A percentile compares a stretch with the other conserved stretches of the same genome.
Evolutionary conservation across 768 basidiomycete species (phyloP).

Genomic region (Lactarius hatsudake): DNA sequence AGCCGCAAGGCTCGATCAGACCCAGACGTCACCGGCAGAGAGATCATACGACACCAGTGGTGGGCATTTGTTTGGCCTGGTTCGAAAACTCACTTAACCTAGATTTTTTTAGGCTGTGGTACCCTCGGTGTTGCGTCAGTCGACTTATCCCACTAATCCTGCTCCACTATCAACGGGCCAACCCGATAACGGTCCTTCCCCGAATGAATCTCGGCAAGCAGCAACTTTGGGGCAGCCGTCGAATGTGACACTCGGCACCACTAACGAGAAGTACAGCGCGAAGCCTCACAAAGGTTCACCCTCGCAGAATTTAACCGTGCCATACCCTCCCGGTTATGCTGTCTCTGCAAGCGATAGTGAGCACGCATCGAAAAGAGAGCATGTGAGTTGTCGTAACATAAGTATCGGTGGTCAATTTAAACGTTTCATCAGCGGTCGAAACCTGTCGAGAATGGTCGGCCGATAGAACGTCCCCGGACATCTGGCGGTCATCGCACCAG

Average conservation of each 20-base stretch:
- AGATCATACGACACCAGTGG: conserved; percentile 6
- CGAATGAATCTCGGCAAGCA: conserved; percentile 10
- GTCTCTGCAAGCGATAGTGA: conserved; percentile 28
- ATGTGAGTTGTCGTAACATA: conserved; percentile 13
- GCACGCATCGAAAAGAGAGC: conserved; percentile 20
- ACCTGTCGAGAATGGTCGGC: conserved; percentile 12
- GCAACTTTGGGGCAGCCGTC: conserved; percentile 6
- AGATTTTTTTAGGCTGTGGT: conserved; percentile 9
- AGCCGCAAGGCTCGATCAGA: conserved; percentile 11
- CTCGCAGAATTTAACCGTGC: conserved; percentile 21
- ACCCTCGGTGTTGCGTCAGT: conserved; percentile 22
- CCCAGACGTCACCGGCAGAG: conserved; percentile 23
- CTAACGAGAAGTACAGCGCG: conserved; percentile 7
- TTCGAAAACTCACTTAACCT: conserved; percentile 1
- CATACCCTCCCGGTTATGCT: conserved; percentile 29
- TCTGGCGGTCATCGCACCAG: conserved; percentile 23
- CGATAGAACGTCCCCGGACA: conserved; percentile 22
- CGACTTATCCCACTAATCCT: conserved; percentile 1
- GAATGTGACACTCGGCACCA: background rate
- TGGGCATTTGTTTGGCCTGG: conserved; percentile 2
- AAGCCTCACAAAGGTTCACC: conserved; percentile 21
- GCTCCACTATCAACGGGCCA: conserved; percentile 3
- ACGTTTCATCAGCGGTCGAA: conserved; percentile 17
- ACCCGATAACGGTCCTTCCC: conserved; percentile 2
- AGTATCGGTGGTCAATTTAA: background rate